phyloP scores from a whole-genome alignment of 192 early-diverging fungal species.

The Backusella westeae region DNA sequence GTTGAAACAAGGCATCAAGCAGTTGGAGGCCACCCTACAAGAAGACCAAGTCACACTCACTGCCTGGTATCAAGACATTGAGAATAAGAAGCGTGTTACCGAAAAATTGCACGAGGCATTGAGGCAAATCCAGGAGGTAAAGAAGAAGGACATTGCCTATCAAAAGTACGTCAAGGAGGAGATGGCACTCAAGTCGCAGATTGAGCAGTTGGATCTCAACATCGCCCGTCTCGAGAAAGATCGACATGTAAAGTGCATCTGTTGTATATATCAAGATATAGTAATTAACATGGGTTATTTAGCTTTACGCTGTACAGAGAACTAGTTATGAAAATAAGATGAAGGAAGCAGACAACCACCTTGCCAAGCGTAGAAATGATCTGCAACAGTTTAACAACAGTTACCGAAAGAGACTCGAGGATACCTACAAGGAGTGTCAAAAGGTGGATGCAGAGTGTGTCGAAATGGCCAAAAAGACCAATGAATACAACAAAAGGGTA shows the following conservation, averaged over 20 bases:
- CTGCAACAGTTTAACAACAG: not conserved
- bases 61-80: not conserved
- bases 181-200: not conserved
- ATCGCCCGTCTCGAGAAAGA: too few relatives aligned
- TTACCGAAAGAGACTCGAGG: not conserved
- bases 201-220: too few relatives aligned
- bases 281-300: too few relatives aligned
- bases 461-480: not conserved
- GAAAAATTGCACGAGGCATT: too few relatives aligned
- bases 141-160: not conserved
- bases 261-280: too few relatives aligned
- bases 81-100: not conserved
- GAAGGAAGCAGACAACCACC: not conserved
- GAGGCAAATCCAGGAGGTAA: not conserved
- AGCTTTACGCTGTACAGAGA: too few relatives aligned
- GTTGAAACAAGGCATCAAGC: not conserved
- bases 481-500: not conserved
- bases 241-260: too few relatives aligned
- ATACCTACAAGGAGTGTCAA: not conserved
- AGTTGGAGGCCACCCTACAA: not conserved
- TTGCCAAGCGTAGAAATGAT: not conserved
- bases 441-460: not conserved
- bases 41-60: not conserved
- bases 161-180: not conserved
- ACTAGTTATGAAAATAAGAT: not conserved